phyloP scores from a whole-genome alignment of 805 yeast species.

The Spathaspora boniae region DNA sequence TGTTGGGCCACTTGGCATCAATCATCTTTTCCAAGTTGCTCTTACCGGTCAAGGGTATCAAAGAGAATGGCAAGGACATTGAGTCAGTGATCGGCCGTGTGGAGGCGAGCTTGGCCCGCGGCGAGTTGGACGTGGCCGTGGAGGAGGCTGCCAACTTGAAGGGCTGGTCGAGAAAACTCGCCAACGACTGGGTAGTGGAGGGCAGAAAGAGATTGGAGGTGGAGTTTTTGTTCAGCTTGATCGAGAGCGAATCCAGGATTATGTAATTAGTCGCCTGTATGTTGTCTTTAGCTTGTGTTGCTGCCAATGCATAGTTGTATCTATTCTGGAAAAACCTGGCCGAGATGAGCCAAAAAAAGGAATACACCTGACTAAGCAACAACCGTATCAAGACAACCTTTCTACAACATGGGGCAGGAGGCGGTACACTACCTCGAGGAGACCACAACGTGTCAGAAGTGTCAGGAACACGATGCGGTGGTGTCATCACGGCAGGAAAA shows the following conservation, averaged over 20 bases:
- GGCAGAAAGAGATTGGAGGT: constrained; percentile 88
- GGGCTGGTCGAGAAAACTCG: constrained; percentile 90
- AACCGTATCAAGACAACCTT: constrained; percentile 3
- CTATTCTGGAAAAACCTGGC: not conserved
- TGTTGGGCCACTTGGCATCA: constrained; percentile 87
- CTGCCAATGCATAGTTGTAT: not conserved
- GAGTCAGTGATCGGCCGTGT: constrained; percentile 89
- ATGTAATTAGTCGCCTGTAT: constrained; percentile 17
- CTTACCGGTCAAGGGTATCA: constrained; percentile 70
- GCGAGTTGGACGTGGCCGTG: constrained; percentile 82
- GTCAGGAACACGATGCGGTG: constrained; percentile 41
- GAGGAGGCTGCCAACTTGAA: constrained; percentile 86
- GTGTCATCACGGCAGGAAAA: constrained; percentile 58
- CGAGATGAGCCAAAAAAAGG: not conserved
- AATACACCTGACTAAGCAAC: constrained; percentile 2
- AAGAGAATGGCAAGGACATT: constrained; percentile 75
- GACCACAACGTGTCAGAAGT: constrained; percentile 42
- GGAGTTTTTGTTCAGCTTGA: constrained; percentile 68
- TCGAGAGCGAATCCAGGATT: constrained; percentile 59
- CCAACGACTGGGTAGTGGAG: constrained; percentile 87
- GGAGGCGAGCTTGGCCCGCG: constrained; percentile 65
- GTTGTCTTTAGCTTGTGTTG: not conserved
- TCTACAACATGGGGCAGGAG: constrained; percentile 2
- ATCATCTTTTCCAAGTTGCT: constrained; percentile 70
- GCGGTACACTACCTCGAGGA: constrained; percentile 4